Evolutionary conservation across 2,329 filamentous ascomycete species (phyloP), one percentile per base, ranked within the genome.

Genomic region (Hymenotorrendiella dingleyae): DNA sequence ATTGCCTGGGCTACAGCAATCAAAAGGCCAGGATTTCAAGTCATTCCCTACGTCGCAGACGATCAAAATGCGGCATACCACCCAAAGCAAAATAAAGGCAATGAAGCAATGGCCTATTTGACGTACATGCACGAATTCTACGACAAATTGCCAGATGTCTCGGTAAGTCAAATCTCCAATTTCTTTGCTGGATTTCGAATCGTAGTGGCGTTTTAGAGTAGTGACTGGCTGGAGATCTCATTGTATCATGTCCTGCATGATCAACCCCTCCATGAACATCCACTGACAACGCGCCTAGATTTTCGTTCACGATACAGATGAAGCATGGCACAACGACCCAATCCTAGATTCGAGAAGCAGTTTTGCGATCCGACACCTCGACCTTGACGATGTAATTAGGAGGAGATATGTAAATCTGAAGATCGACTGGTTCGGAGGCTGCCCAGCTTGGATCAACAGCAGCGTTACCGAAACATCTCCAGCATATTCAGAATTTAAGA

Each of bases 91-190:
- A 74, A 76, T 53, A 79, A 78, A 57, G 79, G 79, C 28, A 74
- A 78, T 53, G 79, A 83, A 61, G 77, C 74, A 23, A 74, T 78
- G 64, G 71, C 78, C 4, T 81, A 82, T 55, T 66, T 80, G 26
- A 73, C 69, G 36, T 81, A 77, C 60, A 71, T 82, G 54, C 71
- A 79, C 52, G 74, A 79, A 56, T 70, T 74, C 58, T 82, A 82
- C 62, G 69, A 81, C 48, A 55, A 66, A 4, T 67, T 82, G 4
- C 70, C 75, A 3, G 75, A 79, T 42, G 67, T 80, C 48, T n/a
- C n/a, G n/a, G n/a, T n/a, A n/a, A n/a, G n/a, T n/a, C n/a, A n/a
- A n/a, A n/a, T n/a, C n/a, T n/a, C n/a, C n/a, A n/a, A n/a, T n/a
- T n/a, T n/a, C n/a, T n/a, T n/a, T n/a, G n/a, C n/a, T n/a, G n/a